Conservation (phyloP, 371 early-diverging fungal species). For the Saksenaea vasiformis region DNA sequence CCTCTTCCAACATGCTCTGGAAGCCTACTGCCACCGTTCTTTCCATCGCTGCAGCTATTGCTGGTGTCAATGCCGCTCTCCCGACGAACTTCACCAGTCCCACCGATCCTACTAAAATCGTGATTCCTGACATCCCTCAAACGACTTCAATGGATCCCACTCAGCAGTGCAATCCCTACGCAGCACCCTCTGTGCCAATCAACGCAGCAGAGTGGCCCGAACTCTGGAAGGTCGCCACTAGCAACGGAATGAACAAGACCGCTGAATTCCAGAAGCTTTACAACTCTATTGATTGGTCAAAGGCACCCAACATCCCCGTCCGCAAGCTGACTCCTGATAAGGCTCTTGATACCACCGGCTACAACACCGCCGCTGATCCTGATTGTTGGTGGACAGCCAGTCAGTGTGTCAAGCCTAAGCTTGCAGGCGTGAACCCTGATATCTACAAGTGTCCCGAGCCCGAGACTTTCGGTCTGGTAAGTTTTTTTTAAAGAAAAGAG, state of each 20-base stretch:
- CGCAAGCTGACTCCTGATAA: conserved; percentile 29
- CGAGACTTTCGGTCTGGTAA: conserved; percentile 44
- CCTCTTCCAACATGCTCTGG: conserved; percentile 8
- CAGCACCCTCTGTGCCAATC: conserved; percentile 22
- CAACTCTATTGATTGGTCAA: conserved; percentile 50
- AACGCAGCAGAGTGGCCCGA: conserved; percentile 48
- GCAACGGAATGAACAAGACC: conserved; percentile 45
- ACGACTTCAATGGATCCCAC: conserved; percentile 28
- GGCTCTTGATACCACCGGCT: conserved; percentile 32
- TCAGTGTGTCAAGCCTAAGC: conserved; percentile 42
- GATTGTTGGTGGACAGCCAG: conserved; percentile 54
- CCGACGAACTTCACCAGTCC: conserved; percentile 28
- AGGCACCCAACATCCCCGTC: conserved; percentile 41
- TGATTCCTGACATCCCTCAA: conserved; percentile 30
- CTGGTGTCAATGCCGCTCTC: conserved; percentile 21
- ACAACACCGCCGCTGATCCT: conserved; percentile 42
- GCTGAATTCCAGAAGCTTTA: conserved; percentile 45
- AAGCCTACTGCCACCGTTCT: conserved; percentile 15
- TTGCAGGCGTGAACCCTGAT: conserved; percentile 34
- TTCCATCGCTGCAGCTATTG: conserved; percentile 11
- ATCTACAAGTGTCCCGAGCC: conserved; percentile 43
- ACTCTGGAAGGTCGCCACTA: conserved; percentile 49
- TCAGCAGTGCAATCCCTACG: conserved; percentile 24
- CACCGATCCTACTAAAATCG: conserved; percentile 28
- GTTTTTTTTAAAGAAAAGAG: background rate